Evolutionary conservation across 2,329 filamentous ascomycete genomes (phyloP), one percentile per base, ranked within the genome.

Genomic region (Apiospora koreana): DNA sequence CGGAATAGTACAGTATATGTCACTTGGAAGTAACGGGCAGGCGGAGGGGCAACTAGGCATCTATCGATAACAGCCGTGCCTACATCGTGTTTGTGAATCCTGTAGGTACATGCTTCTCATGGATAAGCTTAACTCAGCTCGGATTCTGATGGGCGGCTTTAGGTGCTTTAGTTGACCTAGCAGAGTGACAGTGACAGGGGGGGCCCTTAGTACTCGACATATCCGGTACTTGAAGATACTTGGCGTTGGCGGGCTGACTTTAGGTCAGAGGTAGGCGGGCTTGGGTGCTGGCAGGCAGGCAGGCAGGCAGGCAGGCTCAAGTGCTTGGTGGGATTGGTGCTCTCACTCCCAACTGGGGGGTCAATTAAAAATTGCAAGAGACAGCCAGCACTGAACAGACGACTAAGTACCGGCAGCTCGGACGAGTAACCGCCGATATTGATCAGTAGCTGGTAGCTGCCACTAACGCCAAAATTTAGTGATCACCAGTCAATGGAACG

Each of bases 1-100:
- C 54, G 54, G 54, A 62, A 62, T 62, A 62, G 54, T 62, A 62
- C 54, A 62, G 54, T 38, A 62, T 62, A 62, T 31, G 54, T 62
- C 54, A 62, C 54, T 62, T 38, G 54, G 2, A 38, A n/a, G 54
- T 62, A n/a, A 23, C 31, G 31, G 54, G 18, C 50, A 21, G 54
- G 31, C 18, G 18, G 31, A 21, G 54, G 31, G 31, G 28, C 54
- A n/a, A n/a, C n/a, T n/a, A 35, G 10, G 31, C 18, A 9, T 5
- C 28, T 58, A 62, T 62, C 54, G 54, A 62, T 62, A 62, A 62
- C 54, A 62, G 54, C 31, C 8, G 31, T 10, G 18, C 28, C 48
- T 54, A 54, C 21, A 23, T 25, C 12, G n/a, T 41, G 25, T 65
- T 43, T n/a, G 21, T 7, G 31, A n/a, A 21, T 65, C 10, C 21